Evolutionary conservation across 257 asterid genomes (phyloP), one percentile per base, ranked within the genome.

Genomic region (Solanum pinnatisectum): DNA sequence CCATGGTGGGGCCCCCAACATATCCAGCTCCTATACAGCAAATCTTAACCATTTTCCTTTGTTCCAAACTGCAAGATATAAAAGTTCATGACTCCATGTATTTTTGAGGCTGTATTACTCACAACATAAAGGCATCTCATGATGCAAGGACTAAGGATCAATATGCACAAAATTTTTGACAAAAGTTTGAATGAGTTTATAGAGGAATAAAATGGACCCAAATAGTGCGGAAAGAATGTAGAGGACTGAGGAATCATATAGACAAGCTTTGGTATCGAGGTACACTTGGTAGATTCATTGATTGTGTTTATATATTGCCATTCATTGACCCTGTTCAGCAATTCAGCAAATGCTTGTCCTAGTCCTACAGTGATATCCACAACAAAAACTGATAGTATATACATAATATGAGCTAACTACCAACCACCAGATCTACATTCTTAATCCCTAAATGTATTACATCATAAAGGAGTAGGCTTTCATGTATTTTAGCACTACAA

Each of bases 1-100:
- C 88, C 90, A 89, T 86, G 49, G 90, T 88, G 25, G 90, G 90
- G 0, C 90, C 90, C 37, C 90, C 90, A 49, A 88, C 90, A 76
- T 88, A 88, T 33, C 90, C 90, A 85, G 90, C 90, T n/a, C 90
- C 90, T 76, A 88, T 88, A 77, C 90, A 86, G 85, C 90, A 89
- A 78, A 89, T 89, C 88, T 89, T 89, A 88, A 89, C 90, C 90
- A 89, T 89, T 89, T 78, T 89, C 20, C 33, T 77, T 87, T 1
- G 73, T 87, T 86, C 52, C 85, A 73, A 65, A 32, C 70, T 86
- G 71, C 82, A 27, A 79, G 84, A 83, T 77, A 8, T 13, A 25
- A 85, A 27, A 27, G 76, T 39, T 88, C 37, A 49, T n/a, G 30
- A 49, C 65, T 78, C 30, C 23, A 42, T 11, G 37, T 35, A 87